Percentiles rank a stretch among this genome's conserved stretches.
Conservation (phyloP, 139 green algal species). For the Chlamydomonas incerta region DNA sequence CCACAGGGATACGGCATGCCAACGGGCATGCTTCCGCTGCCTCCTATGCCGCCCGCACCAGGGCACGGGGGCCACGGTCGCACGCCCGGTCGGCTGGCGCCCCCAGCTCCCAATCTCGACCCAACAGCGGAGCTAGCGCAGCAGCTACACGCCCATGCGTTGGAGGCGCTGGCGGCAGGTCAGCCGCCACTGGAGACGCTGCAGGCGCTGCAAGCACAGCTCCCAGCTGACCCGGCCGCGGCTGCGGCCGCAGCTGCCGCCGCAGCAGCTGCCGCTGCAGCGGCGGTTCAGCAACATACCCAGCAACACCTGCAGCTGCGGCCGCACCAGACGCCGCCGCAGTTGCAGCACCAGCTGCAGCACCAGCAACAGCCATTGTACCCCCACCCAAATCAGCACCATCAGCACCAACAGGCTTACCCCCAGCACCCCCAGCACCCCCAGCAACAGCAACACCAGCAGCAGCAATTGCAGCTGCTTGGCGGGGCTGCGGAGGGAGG, state of each 20-base stretch:
- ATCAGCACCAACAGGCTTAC: too few relatives aligned
- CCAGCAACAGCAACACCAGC: not conserved
- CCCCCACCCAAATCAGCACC: not conserved
- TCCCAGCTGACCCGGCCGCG: not conserved
- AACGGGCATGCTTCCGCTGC: too few relatives aligned
- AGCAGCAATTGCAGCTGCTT: not conserved
- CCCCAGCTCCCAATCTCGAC: not conserved
- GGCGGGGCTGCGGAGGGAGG: too few relatives aligned
- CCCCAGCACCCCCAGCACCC: not conserved
- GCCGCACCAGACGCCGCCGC: not conserved
- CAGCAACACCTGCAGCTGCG: not conserved
- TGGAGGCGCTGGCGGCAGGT: not conserved
- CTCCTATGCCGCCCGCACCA: not conserved
- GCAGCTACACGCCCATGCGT: not conserved
- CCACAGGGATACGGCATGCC: too few relatives aligned
- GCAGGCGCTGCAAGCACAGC: not conserved
- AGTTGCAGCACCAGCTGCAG: not conserved
- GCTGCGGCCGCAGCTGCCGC: slow-evolving; percentile 17
- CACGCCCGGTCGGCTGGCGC: not conserved
- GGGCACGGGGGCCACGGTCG: not conserved
- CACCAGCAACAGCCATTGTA: too few relatives aligned
- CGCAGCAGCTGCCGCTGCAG: slow-evolving; percentile 10
- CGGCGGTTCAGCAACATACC: not conserved
- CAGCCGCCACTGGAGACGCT: not conserved
- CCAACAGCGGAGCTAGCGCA: not conserved